Evolutionary conservation across 2,329 filamentous ascomycete species (phyloP), one percentile per base, ranked within the genome.

Genomic region (Penicillium polonicum): DNA sequence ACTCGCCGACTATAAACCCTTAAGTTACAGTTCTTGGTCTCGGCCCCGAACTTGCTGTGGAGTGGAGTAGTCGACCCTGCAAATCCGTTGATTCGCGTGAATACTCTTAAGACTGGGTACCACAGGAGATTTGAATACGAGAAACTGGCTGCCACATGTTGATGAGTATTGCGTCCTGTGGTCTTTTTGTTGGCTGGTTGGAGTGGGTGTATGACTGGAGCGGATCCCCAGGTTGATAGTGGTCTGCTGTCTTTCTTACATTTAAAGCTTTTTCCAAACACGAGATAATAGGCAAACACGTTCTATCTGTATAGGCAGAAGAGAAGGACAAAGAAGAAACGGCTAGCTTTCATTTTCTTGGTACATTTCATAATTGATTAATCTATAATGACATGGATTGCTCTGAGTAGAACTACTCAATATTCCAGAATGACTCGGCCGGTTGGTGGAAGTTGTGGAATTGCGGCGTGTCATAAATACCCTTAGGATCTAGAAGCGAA

Each of bases 381-480:
- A 25, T 35, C 31, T 25, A 48, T 9, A 7, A n/a, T n/a, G 21
- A 36, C 31, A 25, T 10, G 1, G 3, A 25, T n/a, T 48, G 31
- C 31, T 25, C 17, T 2, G 10, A 35, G 15, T n/a, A 23, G 13
- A 35, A n/a, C 7, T 48, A 48, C 15, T 36, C 31, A 5, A 17
- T 17, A 48, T 48, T 25, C 45, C 45, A 48, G 31, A 48, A 48
- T 8, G 21, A 12, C 21, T 48, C 45, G 10, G 45, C 6, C 21
- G 45, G 45, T 13, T 36, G 25, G 9, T 48, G 31, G 31, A 48
- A 48, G 31, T 9, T 48, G 9, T 48, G 21, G 15, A 48, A 48
- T n/a, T 48, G 45, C 19, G 81, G 79, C 54, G 78, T 68, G 53
- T 80, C 77, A 70, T 84, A 85, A 36, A 79, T 80, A 9, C 78